These are phyloP conservation scores for Canna indica DNA, from an alignment of 176 grass and related monocot genomes.

Conservation along the genomic window DNA sequence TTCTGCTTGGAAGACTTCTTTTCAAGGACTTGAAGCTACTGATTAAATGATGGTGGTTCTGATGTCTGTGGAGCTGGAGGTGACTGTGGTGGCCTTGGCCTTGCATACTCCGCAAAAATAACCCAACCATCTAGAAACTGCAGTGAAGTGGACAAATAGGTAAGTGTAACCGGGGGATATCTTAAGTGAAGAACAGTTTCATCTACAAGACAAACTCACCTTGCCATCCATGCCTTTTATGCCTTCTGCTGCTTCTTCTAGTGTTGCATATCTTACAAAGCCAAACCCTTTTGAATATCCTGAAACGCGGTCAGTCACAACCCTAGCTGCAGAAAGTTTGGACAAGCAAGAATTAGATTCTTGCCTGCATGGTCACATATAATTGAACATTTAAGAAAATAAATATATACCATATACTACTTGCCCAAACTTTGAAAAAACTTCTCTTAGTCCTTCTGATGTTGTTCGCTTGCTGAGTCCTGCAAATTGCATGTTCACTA, in stretches of 20 bases:
- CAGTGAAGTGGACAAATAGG: too few relatives aligned
- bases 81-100: neutral
- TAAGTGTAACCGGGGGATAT: too few relatives aligned
- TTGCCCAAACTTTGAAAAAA: slow-evolving; percentile 66
- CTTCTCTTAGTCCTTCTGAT: slow-evolving; percentile 41
- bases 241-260: slow-evolving; percentile 54
- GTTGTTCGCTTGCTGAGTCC: slow-evolving; percentile 74
- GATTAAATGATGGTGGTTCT: slow-evolving; percentile 11
- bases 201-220: slow-evolving; percentile 17
- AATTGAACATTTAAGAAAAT: neutral
- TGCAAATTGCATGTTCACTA: too few relatives aligned
- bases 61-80: neutral
- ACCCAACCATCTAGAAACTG: slow-evolving; percentile 23
- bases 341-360: neutral
- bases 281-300: slow-evolving; percentile 87
- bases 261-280: slow-evolving; percentile 71
- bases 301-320: slow-evolving; percentile 69
- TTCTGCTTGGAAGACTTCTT: too few relatives aligned
- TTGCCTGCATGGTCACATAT: neutral
- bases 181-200: too few relatives aligned
- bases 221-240: slow-evolving; percentile 91
- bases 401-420: slow-evolving; percentile 48
- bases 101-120: slow-evolving; percentile 23
- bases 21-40: neutral
- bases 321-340: slow-evolving; percentile 72